Base-by-base conservation (phyloP, 2,329 filamentous ascomycete species). In the Colletotrichum sp. region DNA sequence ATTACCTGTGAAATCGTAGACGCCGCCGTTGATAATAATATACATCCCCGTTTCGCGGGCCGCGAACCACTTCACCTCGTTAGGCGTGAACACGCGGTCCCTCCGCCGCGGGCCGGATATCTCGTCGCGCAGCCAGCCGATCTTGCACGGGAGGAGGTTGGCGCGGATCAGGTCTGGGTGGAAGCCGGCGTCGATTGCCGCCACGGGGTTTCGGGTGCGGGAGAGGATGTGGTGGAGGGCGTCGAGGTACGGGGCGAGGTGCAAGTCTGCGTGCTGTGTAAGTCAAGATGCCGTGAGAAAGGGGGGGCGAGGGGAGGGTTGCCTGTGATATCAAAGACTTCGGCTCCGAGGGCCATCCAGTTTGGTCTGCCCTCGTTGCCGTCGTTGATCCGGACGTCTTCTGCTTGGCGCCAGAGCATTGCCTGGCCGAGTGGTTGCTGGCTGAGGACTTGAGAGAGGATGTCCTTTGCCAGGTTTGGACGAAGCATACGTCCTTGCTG, bases 1-100 rank as follows among this genome's bases (percentile, higher is more conserved):
- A 32, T 18, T 57, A 75, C 72, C 59, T 9, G 72, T 75, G n/a
- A 75, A 22, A 63, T 75, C 72, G 62, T 75, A 75, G 0, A 75
- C 72, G 16, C n/a, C 3, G 48, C n/a, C 62, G 30, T 67, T 30
- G 52, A 75, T 75, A 22, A 67, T 30, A 2, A 59, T 2, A 7
- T 63, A 71, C 28, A 66, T 67, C 8, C 72, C 66, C n/a, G 34
- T 55, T 24, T 70, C 52, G 30, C 18, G 36, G 36, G 39, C 39
- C 9, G 62, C 68, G 34, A 71, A 39, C 72, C 72, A 75, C 6
- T 26, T 44, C 36, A 75, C 60, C 15, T 75, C 72, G n/a, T 8
- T 13, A 0, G 26, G 7, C 2, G 60, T 71, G 36, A 71, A 71
- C 7, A 67, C 10, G 18, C 30, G 39, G 12, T 52, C 32, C 15